These are phyloP conservation scores for Ramaria sp. DNA, from an alignment of 768 basidiomycete species.

Conservation along the genomic window DNA sequence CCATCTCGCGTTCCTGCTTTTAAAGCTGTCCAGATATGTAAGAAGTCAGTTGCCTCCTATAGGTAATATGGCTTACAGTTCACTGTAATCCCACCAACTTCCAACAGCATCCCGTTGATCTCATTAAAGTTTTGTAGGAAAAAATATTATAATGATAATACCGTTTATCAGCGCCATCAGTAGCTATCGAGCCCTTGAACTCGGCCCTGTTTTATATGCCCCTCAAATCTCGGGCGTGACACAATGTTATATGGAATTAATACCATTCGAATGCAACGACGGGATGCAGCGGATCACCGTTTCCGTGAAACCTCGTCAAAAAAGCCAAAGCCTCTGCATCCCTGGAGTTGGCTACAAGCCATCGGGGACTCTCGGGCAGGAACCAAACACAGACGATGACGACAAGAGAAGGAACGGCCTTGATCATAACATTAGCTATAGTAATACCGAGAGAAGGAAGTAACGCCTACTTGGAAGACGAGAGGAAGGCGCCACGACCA, in stretches of 20 bases:
- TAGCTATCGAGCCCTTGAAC: slow-evolving; percentile 36
- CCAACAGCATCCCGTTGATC: not conserved
- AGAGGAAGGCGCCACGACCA: slow-evolving; percentile 43
- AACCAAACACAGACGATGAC: slow-evolving; percentile 22
- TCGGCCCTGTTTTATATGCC: slow-evolving; percentile 18
- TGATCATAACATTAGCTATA: not conserved
- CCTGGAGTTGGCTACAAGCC: slow-evolving; percentile 39
- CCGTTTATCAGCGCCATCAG: slow-evolving; percentile 44
- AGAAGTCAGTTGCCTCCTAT: not conserved
- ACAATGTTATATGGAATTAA: not conserved
- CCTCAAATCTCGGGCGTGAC: not conserved
- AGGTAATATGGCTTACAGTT: slow-evolving; percentile 17
- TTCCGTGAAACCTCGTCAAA: slow-evolving; percentile 42
- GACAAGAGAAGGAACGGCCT: slow-evolving; percentile 31
- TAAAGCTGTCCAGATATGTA: slow-evolving; percentile 18
- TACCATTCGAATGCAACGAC: slow-evolving; percentile 40
- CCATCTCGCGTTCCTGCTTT: slow-evolving; percentile 34
- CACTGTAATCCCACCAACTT: slow-evolving; percentile 41
- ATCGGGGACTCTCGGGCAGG: slow-evolving; percentile 37
- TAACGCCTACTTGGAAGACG: slow-evolving; percentile 28
- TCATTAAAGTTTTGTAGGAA: not conserved
- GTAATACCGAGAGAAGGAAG: too few relatives aligned
- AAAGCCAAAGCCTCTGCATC: slow-evolving; percentile 37
- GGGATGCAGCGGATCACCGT: slow-evolving; percentile 36
- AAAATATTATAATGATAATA: not conserved